A percentile compares a stretch with the other conserved stretches of the same genome.
Conservation (phyloP, 352 stramenopile genomes). For the Phytophthora sp. region DNA sequence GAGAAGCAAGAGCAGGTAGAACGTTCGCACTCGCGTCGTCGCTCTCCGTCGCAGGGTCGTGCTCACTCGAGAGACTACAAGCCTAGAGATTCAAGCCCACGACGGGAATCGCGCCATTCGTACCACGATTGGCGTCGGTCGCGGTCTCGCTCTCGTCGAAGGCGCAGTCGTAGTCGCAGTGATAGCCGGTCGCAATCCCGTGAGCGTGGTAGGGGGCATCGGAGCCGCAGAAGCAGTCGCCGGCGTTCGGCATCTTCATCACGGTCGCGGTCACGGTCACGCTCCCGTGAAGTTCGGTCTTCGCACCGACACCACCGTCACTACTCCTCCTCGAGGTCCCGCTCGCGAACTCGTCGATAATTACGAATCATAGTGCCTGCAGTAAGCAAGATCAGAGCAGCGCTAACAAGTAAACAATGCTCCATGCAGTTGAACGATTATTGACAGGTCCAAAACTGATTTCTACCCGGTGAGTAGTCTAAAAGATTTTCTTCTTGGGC, state of each 20-base stretch:
- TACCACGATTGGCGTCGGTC: conserved; percentile 11
- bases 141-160: conserved; percentile 22
- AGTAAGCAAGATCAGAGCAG: not conserved
- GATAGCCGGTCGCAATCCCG: conserved; percentile 25
- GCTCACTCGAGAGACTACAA: conserved; percentile 5
- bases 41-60: conserved; percentile 7
- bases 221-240: conserved; percentile 22
- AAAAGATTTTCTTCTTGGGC: conserved; percentile 42
- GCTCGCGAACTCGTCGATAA: conserved; percentile 34
- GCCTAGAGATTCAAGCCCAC: conserved; percentile 6
- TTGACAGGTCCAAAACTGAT: conserved; percentile 38
- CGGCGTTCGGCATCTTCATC: conserved; percentile 43
- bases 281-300: conserved; percentile 20
- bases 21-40: not conserved
- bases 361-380: not conserved
- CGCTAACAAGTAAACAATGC: not conserved
- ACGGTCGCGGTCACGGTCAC: conserved; percentile 46
- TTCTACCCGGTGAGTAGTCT: conserved; percentile 20
- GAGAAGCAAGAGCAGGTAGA: conserved; percentile 5
- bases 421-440: conserved; percentile 10
- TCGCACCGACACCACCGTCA: conserved; percentile 17
- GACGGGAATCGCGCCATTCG: conserved; percentile 20
- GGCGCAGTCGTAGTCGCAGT: conserved; percentile 25
- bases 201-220: conserved; percentile 13
- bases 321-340: conserved; percentile 35